Conservation (phyloP, 169 alveolate species). For the Eimeria zaria region DNA sequence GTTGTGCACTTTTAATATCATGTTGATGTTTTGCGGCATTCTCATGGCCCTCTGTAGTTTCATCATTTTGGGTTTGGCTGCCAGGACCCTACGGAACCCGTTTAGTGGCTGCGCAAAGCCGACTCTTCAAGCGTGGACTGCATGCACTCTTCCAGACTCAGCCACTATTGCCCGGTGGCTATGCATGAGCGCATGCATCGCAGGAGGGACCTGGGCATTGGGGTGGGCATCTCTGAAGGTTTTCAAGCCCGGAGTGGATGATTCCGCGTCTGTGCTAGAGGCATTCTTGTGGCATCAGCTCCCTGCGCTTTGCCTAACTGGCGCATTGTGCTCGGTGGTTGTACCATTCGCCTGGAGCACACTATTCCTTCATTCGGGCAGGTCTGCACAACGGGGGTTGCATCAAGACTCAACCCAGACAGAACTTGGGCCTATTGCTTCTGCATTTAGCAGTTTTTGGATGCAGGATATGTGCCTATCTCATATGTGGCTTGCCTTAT, state of each 20-base stretch:
- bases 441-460: background rate
- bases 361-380: background rate
- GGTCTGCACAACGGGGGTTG: background rate
- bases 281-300: constrained; percentile 68
- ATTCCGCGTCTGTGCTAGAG: background rate
- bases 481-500: constrained; percentile 16
- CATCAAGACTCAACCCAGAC: background rate
- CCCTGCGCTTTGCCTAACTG: constrained; percentile 54
- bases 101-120: background rate
- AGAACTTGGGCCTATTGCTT: constrained; percentile 3
- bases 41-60: constrained; percentile 36
- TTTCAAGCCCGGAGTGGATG: background rate
- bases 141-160: constrained; percentile 4
- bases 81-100: background rate
- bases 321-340: constrained; percentile 51
- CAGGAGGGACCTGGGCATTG: constrained; percentile 35
- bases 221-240: background rate
- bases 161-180: constrained; percentile 61
- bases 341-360: constrained; percentile 27
- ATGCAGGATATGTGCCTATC: constrained; percentile 23
- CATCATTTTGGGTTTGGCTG: constrained; percentile 17
- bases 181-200: background rate
- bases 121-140: background rate
- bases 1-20: constrained; percentile 55
- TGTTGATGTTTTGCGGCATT: constrained; percentile 56